Evolutionary conservation across 805 yeast genomes (phyloP).

Genomic region (Yarrowia yakushimensis): DNA sequence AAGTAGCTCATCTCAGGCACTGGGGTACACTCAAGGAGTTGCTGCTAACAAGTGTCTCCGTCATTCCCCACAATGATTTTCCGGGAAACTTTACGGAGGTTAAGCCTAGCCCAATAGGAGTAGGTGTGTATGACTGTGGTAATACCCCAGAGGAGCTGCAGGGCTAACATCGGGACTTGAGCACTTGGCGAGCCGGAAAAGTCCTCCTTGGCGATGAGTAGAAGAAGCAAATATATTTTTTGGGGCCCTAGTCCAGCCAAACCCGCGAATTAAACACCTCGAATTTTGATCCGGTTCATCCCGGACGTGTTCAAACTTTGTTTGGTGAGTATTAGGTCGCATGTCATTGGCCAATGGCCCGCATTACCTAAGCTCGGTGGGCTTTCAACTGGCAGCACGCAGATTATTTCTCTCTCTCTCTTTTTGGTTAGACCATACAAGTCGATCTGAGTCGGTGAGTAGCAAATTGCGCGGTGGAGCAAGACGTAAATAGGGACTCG

Average conservation of each 20-base stretch:
- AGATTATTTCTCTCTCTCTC: constrained; percentile 23
- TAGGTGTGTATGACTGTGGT: not conserved
- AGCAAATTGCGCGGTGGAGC: not conserved
- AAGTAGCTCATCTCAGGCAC: too few species aligned
- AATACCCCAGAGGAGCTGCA: not conserved
- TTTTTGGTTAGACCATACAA: constrained; percentile 24
- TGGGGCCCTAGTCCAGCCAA: not conserved
- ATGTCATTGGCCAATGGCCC: constrained; percentile 23
- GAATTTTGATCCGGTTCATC: constrained; percentile 22
- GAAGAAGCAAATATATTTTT: not conserved
- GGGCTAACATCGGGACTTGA: too few species aligned
- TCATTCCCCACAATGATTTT: constrained; percentile 21
- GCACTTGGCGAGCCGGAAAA: not conserved
- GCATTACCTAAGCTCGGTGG: constrained; percentile 25
- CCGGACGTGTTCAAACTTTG: constrained; percentile 24
- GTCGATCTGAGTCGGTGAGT: constrained; percentile 26
- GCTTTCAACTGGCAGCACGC: constrained; percentile 23
- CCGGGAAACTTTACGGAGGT: constrained; percentile 1
- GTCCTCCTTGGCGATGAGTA: not conserved
- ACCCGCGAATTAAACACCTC: constrained; percentile 1
- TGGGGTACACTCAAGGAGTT: too few species aligned
- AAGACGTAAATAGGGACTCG: not conserved
- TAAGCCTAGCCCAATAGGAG: constrained; percentile 20
- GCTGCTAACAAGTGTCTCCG: constrained; percentile 28
- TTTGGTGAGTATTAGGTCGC: constrained; percentile 21